These are phyloP conservation scores for Diaporthe sp. DNA, from an alignment of 2,329 filamentous ascomycete species.

Conservation along the genomic window DNA sequence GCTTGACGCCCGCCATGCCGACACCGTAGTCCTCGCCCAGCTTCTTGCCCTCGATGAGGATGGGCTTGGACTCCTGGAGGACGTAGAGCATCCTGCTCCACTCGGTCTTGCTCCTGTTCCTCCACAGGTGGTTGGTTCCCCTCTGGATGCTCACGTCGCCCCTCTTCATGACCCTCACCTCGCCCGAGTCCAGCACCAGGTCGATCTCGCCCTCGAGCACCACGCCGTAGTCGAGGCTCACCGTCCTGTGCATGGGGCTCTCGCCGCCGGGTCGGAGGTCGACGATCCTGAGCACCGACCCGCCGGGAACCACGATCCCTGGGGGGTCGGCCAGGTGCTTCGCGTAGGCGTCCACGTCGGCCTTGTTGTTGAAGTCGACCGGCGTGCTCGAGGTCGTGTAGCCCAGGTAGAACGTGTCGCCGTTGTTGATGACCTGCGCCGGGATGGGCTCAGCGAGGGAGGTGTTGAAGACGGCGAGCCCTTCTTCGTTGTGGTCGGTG, in stretches of 20 bases:
- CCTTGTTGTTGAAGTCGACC: constrained; percentile 53
- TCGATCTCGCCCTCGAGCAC: constrained; percentile 61
- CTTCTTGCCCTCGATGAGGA: constrained; percentile 40
- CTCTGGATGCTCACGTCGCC: constrained; percentile 62
- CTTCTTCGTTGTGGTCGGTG: constrained; percentile 47
- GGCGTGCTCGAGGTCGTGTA: constrained; percentile 61
- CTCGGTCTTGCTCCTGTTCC: constrained; percentile 49
- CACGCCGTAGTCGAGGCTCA: constrained; percentile 60
- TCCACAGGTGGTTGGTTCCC: constrained; percentile 57
- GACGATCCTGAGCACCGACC: constrained; percentile 55
- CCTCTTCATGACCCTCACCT: constrained; percentile 50
- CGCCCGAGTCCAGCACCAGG: constrained; percentile 58
- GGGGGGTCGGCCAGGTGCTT: constrained; percentile 55
- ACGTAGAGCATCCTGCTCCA: constrained; percentile 55
- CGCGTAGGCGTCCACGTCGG: constrained; percentile 58
- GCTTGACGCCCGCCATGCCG: constrained; percentile 37
- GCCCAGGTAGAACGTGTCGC: constrained; percentile 43
- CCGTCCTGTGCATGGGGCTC: constrained; percentile 58
- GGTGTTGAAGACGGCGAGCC: constrained; percentile 48
- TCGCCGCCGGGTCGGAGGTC: constrained; percentile 55
- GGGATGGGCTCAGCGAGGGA: constrained; percentile 40
- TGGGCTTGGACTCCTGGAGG: constrained; percentile 41
- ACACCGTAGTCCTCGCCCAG: constrained; percentile 43
- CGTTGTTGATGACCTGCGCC: constrained; percentile 43
- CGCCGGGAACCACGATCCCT: constrained; percentile 57